These are phyloP conservation scores for Malassezia sympodialis DNA, from an alignment of 1,284 basidiomycete genomes.

Conservation along the genomic window DNA sequence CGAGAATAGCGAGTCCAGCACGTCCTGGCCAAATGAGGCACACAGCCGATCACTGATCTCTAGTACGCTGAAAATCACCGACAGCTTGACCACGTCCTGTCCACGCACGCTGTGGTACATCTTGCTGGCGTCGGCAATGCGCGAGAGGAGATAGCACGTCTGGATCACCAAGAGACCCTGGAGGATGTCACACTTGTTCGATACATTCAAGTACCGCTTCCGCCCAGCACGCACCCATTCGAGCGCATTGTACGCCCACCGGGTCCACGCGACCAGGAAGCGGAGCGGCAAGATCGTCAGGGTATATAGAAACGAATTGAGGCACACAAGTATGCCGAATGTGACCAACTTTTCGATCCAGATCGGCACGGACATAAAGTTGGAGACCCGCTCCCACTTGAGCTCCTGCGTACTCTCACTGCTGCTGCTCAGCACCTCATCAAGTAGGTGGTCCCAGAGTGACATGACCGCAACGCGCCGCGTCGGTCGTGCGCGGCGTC, in stretches of 20 bases:
- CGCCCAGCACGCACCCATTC: slow-evolving; percentile 27
- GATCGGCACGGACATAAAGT: slow-evolving; percentile 84
- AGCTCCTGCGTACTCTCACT: slow-evolving; percentile 84
- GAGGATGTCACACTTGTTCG: slow-evolving; percentile 83
- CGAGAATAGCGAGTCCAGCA: slow-evolving; percentile 91
- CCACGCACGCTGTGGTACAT: slow-evolving; percentile 98
- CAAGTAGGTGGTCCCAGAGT: slow-evolving; percentile 80
- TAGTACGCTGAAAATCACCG: slow-evolving; percentile 88
- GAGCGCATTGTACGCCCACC: slow-evolving; percentile 24
- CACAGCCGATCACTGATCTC: slow-evolving; percentile 87
- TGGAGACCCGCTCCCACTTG: slow-evolving; percentile 94
- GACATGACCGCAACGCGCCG: neutral
- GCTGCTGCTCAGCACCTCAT: slow-evolving; percentile 70
- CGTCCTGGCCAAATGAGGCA: slow-evolving; percentile 93
- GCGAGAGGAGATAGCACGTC: slow-evolving; percentile 65
- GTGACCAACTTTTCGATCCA: slow-evolving; percentile 91
- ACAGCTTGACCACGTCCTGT: slow-evolving; percentile 73
- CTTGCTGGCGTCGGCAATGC: slow-evolving; percentile 87
- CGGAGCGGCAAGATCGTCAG: slow-evolving; percentile 96
- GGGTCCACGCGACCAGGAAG: slow-evolving; percentile 40
- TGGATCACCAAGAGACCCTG: slow-evolving; percentile 66
- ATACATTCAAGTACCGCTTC: slow-evolving; percentile 46
- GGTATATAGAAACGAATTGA: slow-evolving; percentile 94
- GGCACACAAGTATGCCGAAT: slow-evolving; percentile 84
- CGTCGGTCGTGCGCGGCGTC: neutral